These are phyloP conservation scores for Penicillium flavigenum DNA, from an alignment of 495 filamentous ascomycete species.

Conservation along the genomic window DNA sequence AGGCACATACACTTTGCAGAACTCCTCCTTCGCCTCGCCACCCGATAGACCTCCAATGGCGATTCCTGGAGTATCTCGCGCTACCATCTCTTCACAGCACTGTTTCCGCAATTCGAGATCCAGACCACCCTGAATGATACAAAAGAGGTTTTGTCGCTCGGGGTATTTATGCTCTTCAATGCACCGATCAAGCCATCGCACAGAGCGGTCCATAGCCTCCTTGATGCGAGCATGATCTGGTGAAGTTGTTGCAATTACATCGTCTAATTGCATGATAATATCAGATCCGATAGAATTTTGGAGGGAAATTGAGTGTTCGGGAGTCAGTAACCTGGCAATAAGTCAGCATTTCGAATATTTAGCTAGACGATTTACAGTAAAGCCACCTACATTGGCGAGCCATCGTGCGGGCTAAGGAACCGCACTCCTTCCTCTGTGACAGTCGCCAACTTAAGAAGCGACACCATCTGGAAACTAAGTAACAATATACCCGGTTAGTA, in stretches of 20 bases:
- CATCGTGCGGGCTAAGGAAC: conserved; percentile 92
- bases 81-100: conserved; percentile 89
- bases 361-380: not conserved
- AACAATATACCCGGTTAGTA: conserved; percentile 15
- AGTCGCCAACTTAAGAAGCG: conserved; percentile 86
- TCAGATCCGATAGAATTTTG: conserved; percentile 98
- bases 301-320: conserved; percentile 93
- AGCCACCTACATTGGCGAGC: conserved; percentile 73
- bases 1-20: conserved; percentile 55
- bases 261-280: conserved; percentile 99
- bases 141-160: conserved; percentile 89
- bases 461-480: conserved; percentile 95
- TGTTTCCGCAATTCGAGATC: conserved; percentile 83
- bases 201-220: conserved; percentile 91
- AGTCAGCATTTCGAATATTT: conserved; percentile 8
- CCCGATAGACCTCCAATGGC: conserved; percentile 94
- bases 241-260: conserved; percentile 93
- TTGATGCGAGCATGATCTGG: conserved; percentile 82
- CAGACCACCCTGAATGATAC: conserved; percentile 94
- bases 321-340: conserved; percentile 71
- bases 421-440: conserved; percentile 95
- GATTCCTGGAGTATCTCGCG: conserved; percentile 88
- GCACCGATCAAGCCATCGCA: conserved; percentile 98
- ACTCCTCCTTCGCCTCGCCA: conserved; percentile 70
- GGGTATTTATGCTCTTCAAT: conserved; percentile 88